These are phyloP conservation scores for Aureobasidium sp. DNA, from an alignment of 2,329 filamentous ascomycete genomes.

Conservation along the genomic window DNA sequence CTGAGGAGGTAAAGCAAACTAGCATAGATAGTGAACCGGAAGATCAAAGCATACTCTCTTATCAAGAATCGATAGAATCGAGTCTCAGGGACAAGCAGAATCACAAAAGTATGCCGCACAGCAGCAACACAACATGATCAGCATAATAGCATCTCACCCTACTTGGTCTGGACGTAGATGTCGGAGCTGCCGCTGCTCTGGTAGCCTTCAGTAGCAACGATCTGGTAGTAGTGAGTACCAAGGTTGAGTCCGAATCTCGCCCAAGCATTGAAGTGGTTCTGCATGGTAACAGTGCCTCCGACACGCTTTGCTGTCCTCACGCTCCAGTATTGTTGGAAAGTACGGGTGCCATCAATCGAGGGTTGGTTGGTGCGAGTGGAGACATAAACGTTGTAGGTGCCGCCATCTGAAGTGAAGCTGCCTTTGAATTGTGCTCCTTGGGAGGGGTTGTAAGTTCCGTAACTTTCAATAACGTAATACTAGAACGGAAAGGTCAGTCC, in stretches of 20 bases:
- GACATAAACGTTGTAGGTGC: conserved; percentile 47
- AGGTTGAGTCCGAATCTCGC: conserved; percentile 40
- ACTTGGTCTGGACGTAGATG: conserved; percentile 20
- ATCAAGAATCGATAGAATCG: too few species aligned
- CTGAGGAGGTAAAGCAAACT: too few species aligned
- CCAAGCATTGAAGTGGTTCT: conserved; percentile 51
- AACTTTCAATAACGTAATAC: conserved; percentile 53
- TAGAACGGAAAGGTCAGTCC: conserved; percentile 27
- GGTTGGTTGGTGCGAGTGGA: conserved; percentile 41
- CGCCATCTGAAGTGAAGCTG: conserved; percentile 45
- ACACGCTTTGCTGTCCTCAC: conserved; percentile 46
- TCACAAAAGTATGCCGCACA: background rate
- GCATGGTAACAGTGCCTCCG: conserved; percentile 44
- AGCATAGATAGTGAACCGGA: too few species aligned
- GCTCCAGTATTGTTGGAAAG: conserved; percentile 51
- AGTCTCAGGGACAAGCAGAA: too few species aligned
- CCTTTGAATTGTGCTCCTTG: conserved; percentile 40
- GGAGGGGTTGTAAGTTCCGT: conserved; percentile 43
- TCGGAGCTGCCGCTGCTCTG: conserved; percentile 31
- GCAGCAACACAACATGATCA: background rate
- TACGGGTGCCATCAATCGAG: conserved; percentile 47
- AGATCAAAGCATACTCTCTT: too few species aligned
- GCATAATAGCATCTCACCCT: background rate
- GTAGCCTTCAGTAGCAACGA: conserved; percentile 42
- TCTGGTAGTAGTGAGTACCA: conserved; percentile 48